Conservation (phyloP, 768 basidiomycete species). For the Macrolepiota albuminosa region DNA sequence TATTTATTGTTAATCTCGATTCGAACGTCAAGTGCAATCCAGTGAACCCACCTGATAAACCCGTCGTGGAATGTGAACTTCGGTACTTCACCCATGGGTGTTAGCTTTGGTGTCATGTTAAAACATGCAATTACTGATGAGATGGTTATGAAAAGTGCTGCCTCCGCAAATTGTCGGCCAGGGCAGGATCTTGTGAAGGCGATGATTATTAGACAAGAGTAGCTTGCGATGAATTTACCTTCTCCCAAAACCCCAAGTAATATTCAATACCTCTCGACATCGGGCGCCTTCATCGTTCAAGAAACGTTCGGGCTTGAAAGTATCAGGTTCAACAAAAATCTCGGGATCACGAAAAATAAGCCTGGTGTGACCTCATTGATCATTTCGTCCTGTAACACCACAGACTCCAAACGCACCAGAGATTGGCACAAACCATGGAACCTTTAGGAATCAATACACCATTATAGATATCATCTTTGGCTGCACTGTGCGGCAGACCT, state of each 20-base stretch:
- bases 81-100: not conserved
- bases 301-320: constrained; percentile 20
- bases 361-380: constrained; percentile 8
- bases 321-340: constrained; percentile 16
- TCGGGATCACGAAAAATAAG: constrained; percentile 19
- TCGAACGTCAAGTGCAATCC: not conserved
- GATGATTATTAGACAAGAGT: not conserved
- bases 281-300: constrained; percentile 14
- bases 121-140: constrained; percentile 15
- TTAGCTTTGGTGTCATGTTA: not conserved
- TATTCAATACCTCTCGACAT: constrained; percentile 11
- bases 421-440: constrained; percentile 13
- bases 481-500: constrained; percentile 5
- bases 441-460: constrained; percentile 17
- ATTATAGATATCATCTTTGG: constrained; percentile 9
- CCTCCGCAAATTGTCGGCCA: constrained; percentile 19
- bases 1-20: too few relatives aligned
- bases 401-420: constrained; percentile 8
- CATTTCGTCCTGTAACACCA: constrained; percentile 14
- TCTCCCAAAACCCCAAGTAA: constrained; percentile 16
- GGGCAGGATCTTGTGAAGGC: constrained; percentile 16
- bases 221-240: constrained; percentile 10
- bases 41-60: constrained; percentile 11
- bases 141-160: constrained; percentile 18
- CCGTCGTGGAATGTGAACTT: constrained; percentile 4